phyloP scores from a whole-genome alignment of 148 eudicot species.

The Vaccinium macrocarpon region DNA sequence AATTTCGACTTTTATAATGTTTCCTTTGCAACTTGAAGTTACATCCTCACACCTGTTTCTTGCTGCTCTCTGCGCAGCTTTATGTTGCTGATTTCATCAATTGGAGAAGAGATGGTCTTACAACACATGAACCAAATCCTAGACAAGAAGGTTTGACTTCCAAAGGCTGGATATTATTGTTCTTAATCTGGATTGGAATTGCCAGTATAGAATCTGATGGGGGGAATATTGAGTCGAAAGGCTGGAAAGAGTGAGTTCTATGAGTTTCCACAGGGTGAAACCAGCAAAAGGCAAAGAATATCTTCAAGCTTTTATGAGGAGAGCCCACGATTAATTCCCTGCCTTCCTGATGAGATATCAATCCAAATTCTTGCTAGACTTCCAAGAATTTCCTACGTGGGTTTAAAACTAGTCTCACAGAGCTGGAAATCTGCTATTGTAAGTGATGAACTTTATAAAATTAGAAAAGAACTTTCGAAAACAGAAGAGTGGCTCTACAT shows the following conservation, averaged over 20 bases:
- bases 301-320: slow-evolving; percentile 53
- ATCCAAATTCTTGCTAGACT: slow-evolving; percentile 86
- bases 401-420: slow-evolving; percentile 63
- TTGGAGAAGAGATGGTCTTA: neutral
- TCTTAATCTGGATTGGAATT: neutral
- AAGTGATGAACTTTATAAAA: slow-evolving; percentile 58
- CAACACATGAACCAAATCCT: slow-evolving; percentile 3
- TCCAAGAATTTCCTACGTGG: slow-evolving; percentile 60
- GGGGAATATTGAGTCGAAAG: slow-evolving; percentile 45
- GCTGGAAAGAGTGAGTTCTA: slow-evolving; percentile 23
- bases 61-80: slow-evolving; percentile 13
- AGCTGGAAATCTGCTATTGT: slow-evolving; percentile 73
- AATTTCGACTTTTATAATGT: neutral
- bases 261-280: slow-evolving; percentile 36
- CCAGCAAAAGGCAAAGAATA: slow-evolving; percentile 66
- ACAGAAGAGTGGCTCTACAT: slow-evolving; percentile 89
- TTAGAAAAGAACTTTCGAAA: slow-evolving; percentile 70
- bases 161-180: slow-evolving; percentile 2
- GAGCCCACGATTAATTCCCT: slow-evolving; percentile 64
- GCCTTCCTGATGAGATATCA: slow-evolving; percentile 93
- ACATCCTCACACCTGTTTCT: neutral
- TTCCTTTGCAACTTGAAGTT: neutral
- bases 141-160: slow-evolving; percentile 4
- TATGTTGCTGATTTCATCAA: neutral
- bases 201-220: slow-evolving; percentile 28